Conservation (phyloP, 805 yeast species). For the Torulaspora microellipsoides region DNA sequence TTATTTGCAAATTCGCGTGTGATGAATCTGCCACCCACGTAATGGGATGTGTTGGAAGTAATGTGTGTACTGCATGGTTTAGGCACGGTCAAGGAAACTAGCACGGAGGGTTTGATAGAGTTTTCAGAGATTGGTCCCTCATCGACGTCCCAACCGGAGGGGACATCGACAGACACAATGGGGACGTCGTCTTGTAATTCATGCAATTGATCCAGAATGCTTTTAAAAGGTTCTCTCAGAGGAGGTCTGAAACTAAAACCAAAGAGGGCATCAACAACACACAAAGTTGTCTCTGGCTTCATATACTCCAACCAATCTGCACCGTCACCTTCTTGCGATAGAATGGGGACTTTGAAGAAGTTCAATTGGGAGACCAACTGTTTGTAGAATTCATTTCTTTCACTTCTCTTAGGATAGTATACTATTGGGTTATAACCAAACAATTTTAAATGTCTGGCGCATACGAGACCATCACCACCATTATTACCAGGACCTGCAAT, state of each 20-base stretch:
- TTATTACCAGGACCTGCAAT: constrained; percentile 96
- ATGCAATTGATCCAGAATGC: constrained; percentile 41
- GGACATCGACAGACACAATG: constrained; percentile 80
- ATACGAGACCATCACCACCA: constrained; percentile 94
- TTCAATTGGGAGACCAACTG: constrained; percentile 63
- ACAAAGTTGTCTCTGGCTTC: constrained; percentile 37
- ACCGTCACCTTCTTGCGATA: constrained; percentile 38
- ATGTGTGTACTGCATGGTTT: constrained; percentile 72
- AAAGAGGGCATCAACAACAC: constrained; percentile 76
- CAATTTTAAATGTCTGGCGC: constrained; percentile 81
- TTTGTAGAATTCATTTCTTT: constrained; percentile 50
- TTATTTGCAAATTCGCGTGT: constrained; percentile 59
- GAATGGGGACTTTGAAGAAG: constrained; percentile 56
- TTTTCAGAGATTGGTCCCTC: constrained; percentile 57
- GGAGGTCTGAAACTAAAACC: constrained; percentile 95
- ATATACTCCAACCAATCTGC: constrained; percentile 24
- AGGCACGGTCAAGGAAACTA: constrained; percentile 89
- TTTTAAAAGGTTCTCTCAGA: constrained; percentile 69
- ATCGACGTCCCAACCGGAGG: constrained; percentile 97
- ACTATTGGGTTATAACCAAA: constrained; percentile 76
- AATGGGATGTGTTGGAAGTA: constrained; percentile 48
- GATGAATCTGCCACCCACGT: constrained; percentile 87
- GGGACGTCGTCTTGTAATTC: constrained; percentile 41
- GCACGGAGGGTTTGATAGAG: constrained; percentile 53
- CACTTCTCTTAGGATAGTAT: constrained; percentile 69